These are phyloP conservation scores for Phytophthora vignae DNA, from an alignment of 352 stramenopile genomes.

Conservation along the genomic window DNA sequence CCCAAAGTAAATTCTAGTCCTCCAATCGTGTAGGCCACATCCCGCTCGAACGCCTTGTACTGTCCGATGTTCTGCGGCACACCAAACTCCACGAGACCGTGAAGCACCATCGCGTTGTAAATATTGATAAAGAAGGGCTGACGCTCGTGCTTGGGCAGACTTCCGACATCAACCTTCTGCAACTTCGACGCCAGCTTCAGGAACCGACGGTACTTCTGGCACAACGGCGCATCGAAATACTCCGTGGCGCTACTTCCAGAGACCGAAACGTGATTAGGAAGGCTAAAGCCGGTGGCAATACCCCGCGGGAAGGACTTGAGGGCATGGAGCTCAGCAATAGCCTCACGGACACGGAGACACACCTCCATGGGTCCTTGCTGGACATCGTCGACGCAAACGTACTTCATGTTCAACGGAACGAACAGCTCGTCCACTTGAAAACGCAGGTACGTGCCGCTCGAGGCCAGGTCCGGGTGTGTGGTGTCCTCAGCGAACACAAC, in stretches of 20 bases:
- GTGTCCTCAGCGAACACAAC: constrained; percentile 65
- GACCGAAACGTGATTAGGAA: constrained; percentile 40
- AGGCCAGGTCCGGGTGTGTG: constrained; percentile 52
- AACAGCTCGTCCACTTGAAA: constrained; percentile 90
- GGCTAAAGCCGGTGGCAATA: constrained; percentile 76
- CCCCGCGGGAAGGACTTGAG: constrained; percentile 70
- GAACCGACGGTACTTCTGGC: constrained; percentile 77
- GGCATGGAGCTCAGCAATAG: constrained; percentile 73
- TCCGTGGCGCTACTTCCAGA: constrained; percentile 29
- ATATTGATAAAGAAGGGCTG: constrained; percentile 92
- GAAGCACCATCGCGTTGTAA: constrained; percentile 90
- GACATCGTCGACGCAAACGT: constrained; percentile 59
- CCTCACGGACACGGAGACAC: constrained; percentile 69
- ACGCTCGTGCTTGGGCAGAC: constrained; percentile 82
- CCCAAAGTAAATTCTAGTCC: constrained; percentile 82
- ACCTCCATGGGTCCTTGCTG: constrained; percentile 72
- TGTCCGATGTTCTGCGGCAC: constrained; percentile 86
- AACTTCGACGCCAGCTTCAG: constrained; percentile 70
- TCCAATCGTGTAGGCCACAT: constrained; percentile 82
- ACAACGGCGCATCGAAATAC: constrained; percentile 66
- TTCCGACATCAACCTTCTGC: constrained; percentile 76
- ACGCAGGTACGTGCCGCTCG: constrained; percentile 69
- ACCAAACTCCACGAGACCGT: constrained; percentile 87
- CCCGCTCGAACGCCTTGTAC: constrained; percentile 86
- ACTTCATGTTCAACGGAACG: constrained; percentile 83